Percentiles rank a stretch among this genome's conserved stretches.
Evolutionary conservation across 257 asterid genomes (phyloP).

Genomic region (Solanum rostratum): DNA sequence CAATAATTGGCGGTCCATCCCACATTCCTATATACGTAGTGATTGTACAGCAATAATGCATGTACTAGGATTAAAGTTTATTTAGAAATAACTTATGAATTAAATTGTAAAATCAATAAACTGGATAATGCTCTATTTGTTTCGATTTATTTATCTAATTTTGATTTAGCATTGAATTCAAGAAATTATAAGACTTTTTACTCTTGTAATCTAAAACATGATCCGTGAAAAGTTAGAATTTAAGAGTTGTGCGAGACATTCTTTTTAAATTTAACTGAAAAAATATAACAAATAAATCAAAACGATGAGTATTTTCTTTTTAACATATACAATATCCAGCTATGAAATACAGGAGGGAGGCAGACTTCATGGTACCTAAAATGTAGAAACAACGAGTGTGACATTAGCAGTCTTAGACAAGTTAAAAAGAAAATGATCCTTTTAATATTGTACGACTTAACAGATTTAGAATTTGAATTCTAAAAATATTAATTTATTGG

Average conservation of each 20-base stretch:
- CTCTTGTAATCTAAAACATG: background rate
- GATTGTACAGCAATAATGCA: background rate
- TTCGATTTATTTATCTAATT: background rate
- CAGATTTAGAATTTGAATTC: background rate
- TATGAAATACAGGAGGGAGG: background rate
- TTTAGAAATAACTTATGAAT: background rate
- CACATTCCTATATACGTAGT: background rate
- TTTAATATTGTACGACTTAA: background rate
- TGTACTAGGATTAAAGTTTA: background rate
- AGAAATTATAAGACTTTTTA: too few species aligned
- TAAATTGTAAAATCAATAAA: background rate
- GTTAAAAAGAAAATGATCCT: background rate
- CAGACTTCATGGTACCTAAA: background rate
- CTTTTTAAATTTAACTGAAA: background rate
- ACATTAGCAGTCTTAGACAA: background rate
- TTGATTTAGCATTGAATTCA: background rate
- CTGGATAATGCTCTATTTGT: background rate
- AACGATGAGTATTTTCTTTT: background rate
- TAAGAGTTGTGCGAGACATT: rapidly evolving
- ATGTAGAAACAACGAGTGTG: background rate
- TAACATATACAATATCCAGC: background rate
- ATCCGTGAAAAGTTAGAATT: background rate
- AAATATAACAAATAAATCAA: background rate
- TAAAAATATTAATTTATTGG: background rate
- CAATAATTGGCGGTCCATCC: background rate